A percentile compares a stretch with the other conserved stretches of the same genome.
Conservation (phyloP, 345 rosid species). For the Carallia pectinifolia region DNA sequence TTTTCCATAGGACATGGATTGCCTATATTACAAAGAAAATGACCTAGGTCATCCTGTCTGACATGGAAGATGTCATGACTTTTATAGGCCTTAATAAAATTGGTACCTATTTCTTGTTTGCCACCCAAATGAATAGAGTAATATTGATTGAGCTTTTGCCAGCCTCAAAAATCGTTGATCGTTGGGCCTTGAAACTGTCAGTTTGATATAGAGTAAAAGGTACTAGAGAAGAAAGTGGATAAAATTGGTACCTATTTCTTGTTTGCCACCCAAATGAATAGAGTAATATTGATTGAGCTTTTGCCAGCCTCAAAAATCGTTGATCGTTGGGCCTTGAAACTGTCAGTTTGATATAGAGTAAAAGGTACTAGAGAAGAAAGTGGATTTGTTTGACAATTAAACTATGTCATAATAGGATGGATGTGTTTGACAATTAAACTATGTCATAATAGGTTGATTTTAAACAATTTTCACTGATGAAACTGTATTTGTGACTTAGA, state of each 20-base stretch:
- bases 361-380: not conserved
- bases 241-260: not conserved
- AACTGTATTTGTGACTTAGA: conserved; percentile 40
- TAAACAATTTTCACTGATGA: conserved; percentile 9
- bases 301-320: not conserved
- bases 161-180: no score
- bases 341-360: not conserved
- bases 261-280: not conserved
- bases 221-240: no score
- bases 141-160: no score
- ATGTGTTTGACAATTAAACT: not conserved
- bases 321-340: not conserved
- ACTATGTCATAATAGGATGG: no score
- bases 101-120: no score
- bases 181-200: no score
- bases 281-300: not conserved
- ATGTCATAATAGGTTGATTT: not conserved
- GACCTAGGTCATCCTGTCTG: not conserved
- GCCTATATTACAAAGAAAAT: not conserved
- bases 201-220: no score
- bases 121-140: no score
- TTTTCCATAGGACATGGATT: not conserved
- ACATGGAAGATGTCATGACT: not conserved
- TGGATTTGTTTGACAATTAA: no score
- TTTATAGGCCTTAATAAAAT: not conserved